These are phyloP conservation scores for Microcyclosporella mali DNA, from an alignment of 2,329 filamentous ascomycete genomes.

Conservation along the genomic window DNA sequence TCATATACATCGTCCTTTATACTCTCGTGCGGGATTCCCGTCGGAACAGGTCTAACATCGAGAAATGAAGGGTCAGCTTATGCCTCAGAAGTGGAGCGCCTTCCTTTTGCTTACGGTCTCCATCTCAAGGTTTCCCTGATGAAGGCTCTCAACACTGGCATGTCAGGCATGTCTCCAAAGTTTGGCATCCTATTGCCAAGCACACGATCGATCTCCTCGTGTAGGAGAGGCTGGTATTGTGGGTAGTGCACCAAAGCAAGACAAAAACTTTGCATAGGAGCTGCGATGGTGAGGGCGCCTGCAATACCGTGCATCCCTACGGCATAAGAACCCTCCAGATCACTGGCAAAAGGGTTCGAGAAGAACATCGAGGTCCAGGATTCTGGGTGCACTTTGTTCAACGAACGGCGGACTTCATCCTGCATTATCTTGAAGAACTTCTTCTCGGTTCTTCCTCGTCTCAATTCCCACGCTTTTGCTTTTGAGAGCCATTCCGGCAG, in stretches of 20 bases:
- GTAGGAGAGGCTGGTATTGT: slow-evolving; percentile 37
- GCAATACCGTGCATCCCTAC: slow-evolving; percentile 46
- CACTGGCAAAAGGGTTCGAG: slow-evolving; percentile 38
- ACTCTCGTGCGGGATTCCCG: slow-evolving; percentile 24
- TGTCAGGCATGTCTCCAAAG: slow-evolving; percentile 44
- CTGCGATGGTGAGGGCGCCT: slow-evolving; percentile 42
- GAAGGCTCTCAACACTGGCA: slow-evolving; percentile 51
- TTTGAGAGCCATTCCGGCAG: slow-evolving; percentile 40
- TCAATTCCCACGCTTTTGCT: slow-evolving; percentile 41
- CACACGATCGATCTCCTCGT: slow-evolving; percentile 53
- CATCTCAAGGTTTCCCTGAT: slow-evolving; percentile 54
- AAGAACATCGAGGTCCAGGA: slow-evolving; percentile 43
- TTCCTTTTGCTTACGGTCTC: slow-evolving; percentile 52
- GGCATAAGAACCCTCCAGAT: slow-evolving; percentile 41
- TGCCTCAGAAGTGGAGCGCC: no score
- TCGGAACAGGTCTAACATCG: no score
- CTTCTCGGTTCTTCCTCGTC: slow-evolving; percentile 39
- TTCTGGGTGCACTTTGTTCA: slow-evolving; percentile 17
- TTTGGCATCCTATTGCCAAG: slow-evolving; percentile 52
- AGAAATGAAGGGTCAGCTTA: no score
- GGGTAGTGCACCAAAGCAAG: slow-evolving; percentile 43
- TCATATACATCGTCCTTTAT: slow-evolving; percentile 27
- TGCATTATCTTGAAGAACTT: slow-evolving; percentile 43
- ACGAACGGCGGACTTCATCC: slow-evolving; percentile 33
- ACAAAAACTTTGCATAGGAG: slow-evolving; percentile 43